Evolutionary conservation across 495 filamentous ascomycete genomes (phyloP), one percentile per base, ranked within the genome.

Genomic region (Corynascus novoguineensis): DNA sequence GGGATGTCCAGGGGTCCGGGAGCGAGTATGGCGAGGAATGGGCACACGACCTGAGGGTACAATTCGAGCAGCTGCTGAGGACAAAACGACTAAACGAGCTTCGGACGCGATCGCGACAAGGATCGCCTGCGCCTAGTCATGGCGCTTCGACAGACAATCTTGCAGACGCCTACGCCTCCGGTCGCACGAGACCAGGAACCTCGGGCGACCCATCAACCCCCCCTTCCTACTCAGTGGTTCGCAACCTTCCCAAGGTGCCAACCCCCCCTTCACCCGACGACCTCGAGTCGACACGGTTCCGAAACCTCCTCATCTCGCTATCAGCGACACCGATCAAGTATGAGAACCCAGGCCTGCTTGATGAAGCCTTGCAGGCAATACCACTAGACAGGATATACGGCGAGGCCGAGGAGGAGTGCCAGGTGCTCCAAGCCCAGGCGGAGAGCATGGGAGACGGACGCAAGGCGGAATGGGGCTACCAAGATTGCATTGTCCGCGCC

Each of bases 401-500:
- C 46, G 91, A 97, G 65, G 93, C 93, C 35, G 90, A 97, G 66
- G 91, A 97, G 63, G 92, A 97, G 68, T 83, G 80, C 52, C 86
- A 96, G 62, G 84, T 97, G 37, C 73, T 96, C 55, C 82, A 87
- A 62, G 93, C 90, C 1, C 82, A 92, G 68, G 92, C 93, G 10
- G 87, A 85, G 63, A 92, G 88, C 61, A 80, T 96, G 66, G 88
- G 86, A 3, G 81, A 85, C 47, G 83, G 82, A 22, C 78, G 80
- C 55, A 88, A 86, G 64, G 82, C 92, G 15, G 89, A 93, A 80
- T 99, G 95, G 95, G 92, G 90, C 14, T 96, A 97, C 65, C 95
- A 97, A 71, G 93, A 99, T 75, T 99, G 92, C 75, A 89, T 97
- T 29, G 86, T 99, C 62, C 84, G 87, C 63, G 88, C 93, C 57